Evolutionary conservation across 2,329 filamentous ascomycete species (phyloP).

Genomic region (Ceratocystis papillata): DNA sequence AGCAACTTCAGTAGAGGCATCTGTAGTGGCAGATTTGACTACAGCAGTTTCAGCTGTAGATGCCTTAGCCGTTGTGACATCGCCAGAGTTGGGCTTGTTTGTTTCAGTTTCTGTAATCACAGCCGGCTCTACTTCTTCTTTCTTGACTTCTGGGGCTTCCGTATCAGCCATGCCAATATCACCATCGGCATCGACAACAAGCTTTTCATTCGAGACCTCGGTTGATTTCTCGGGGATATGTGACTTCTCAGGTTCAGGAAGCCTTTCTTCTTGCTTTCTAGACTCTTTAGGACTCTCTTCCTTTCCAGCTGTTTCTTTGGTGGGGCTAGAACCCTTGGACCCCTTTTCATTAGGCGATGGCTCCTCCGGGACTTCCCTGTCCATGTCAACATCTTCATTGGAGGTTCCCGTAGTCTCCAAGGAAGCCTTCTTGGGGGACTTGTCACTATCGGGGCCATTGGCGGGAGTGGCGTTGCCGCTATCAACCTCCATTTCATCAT

Average conservation of each 20-base stretch:
- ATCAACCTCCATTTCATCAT: slow-evolving; percentile 34
- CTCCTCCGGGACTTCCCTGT: slow-evolving; percentile 26
- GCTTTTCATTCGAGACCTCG: slow-evolving; percentile 24
- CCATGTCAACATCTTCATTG: slow-evolving; percentile 38
- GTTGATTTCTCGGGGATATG: background rate
- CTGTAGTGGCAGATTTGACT: background rate
- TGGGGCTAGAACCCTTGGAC: slow-evolving; percentile 22
- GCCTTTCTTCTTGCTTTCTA: slow-evolving; percentile 23
- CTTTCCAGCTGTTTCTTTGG: slow-evolving; percentile 28
- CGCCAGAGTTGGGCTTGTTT: background rate
- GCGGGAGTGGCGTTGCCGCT: slow-evolving; percentile 34
- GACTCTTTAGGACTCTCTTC: slow-evolving; percentile 26
- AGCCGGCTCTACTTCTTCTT: slow-evolving; percentile 20
- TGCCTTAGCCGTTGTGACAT: background rate
- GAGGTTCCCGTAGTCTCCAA: slow-evolving; percentile 32
- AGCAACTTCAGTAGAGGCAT: background rate
- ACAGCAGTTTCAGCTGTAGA: background rate
- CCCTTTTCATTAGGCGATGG: slow-evolving; percentile 26
- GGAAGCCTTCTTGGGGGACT: slow-evolving; percentile 29
- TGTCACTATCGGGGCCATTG: slow-evolving; percentile 31
- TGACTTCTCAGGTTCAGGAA: slow-evolving; percentile 24
- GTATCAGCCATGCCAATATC: slow-evolving; percentile 22
- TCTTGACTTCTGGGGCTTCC: slow-evolving; percentile 17
- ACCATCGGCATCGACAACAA: slow-evolving; percentile 18
- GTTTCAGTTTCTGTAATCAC: slow-evolving; percentile 6